Evolutionary conservation across 2,329 filamentous ascomycete genomes (phyloP).

Genomic region (Chrysoporthe austroafricana): DNA sequence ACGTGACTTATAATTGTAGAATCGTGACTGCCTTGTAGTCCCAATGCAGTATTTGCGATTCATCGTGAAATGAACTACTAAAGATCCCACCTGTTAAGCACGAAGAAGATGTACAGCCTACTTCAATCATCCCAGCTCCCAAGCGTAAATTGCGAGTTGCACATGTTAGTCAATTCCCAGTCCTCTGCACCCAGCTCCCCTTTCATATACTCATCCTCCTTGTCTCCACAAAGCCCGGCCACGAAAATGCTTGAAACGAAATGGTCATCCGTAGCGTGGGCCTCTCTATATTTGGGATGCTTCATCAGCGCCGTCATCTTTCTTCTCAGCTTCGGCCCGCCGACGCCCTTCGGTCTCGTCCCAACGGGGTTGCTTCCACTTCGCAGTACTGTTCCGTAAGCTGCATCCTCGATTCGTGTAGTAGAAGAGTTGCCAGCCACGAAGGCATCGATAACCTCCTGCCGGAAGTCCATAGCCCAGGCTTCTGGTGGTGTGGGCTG

Average conservation of each 20-base stretch:
- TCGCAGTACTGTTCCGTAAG: slow-evolving; percentile 29
- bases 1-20: no score
- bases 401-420: slow-evolving; percentile 25
- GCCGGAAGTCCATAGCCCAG: slow-evolving; percentile 67
- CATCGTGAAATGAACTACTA: neutral
- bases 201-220: slow-evolving; percentile 47
- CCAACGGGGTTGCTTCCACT: slow-evolving; percentile 26
- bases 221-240: slow-evolving; percentile 57
- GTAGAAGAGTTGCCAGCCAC: slow-evolving; percentile 44
- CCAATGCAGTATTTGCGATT: neutral
- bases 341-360: slow-evolving; percentile 30
- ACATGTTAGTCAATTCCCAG: slow-evolving; percentile 71
- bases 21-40: no score
- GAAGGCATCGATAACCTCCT: slow-evolving; percentile 65
- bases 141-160: slow-evolving; percentile 62
- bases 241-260: slow-evolving; percentile 70
- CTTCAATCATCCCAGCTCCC: slow-evolving; percentile 41
- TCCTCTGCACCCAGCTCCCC: slow-evolving; percentile 59
- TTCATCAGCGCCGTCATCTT: slow-evolving; percentile 68
- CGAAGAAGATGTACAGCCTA: neutral
- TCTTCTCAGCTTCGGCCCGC: slow-evolving; percentile 57
- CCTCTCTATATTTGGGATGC: slow-evolving; percentile 66
- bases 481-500: slow-evolving; percentile 60
- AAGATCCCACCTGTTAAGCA: no score
- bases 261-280: slow-evolving; percentile 72